phyloP scores from a whole-genome alignment of 192 early-diverging fungal genomes.

The Gigaspora rosea region DNA sequence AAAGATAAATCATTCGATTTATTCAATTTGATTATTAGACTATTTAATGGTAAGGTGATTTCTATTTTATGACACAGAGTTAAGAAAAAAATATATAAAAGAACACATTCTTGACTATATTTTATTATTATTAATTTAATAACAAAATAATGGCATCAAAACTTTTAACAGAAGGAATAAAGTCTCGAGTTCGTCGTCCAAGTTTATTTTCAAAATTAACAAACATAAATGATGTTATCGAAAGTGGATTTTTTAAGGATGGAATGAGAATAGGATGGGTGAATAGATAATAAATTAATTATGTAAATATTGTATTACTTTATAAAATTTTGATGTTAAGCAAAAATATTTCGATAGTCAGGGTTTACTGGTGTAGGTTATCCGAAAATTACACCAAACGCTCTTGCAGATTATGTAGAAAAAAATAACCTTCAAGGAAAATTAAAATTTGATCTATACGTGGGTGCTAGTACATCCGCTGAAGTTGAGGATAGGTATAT shows the following conservation, averaged over 20 bases:
- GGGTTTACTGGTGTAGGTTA: slow-evolving; percentile 48
- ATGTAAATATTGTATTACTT: neutral
- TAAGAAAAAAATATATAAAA: too few species aligned
- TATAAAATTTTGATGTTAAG: neutral
- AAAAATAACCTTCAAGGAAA: slow-evolving; percentile 46
- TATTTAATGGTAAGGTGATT: too few species aligned
- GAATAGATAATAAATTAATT: slow-evolving; percentile 8
- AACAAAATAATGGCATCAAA: neutral
- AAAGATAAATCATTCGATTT: too few species aligned
- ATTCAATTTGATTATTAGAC: too few species aligned
- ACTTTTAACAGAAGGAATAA: slow-evolving; percentile 32
- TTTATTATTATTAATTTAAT: too few species aligned
- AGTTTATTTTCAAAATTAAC: slow-evolving; percentile 41
- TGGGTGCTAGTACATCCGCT: slow-evolving; percentile 42
- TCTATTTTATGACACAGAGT: too few species aligned
- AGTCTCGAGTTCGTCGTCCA: slow-evolving; percentile 39
- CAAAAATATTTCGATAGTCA: slow-evolving; percentile 34
- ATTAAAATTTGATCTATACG: slow-evolving; percentile 47
- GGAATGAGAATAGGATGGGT: slow-evolving; percentile 41
- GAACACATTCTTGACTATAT: too few species aligned
- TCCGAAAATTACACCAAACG: slow-evolving; percentile 43
- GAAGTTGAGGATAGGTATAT: slow-evolving; percentile 36
- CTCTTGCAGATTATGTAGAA: slow-evolving; percentile 48
- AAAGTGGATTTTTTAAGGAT: slow-evolving; percentile 40
- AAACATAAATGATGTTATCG: slow-evolving; percentile 37